Evolutionary conservation across 805 yeast species (phyloP).

Genomic region (Ogataea henricii): DNA sequence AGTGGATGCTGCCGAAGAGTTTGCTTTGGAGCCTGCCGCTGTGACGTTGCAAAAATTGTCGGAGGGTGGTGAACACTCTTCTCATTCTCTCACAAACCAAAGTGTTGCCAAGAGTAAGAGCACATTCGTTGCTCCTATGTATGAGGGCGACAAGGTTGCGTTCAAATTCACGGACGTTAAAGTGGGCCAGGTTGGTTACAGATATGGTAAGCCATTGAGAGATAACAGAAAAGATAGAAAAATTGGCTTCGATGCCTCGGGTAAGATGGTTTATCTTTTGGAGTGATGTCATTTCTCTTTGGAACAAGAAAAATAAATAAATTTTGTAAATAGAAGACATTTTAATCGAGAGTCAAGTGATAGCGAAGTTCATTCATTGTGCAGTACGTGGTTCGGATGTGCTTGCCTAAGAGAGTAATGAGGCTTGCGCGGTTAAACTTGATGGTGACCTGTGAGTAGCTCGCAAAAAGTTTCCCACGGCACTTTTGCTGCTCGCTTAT

Average conservation of each 20-base stretch:
- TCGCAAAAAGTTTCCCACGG: background rate
- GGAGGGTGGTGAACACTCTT: conserved; percentile 54
- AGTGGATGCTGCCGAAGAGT: conserved; percentile 84
- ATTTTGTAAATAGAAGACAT: conserved; percentile 10
- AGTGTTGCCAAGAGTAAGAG: conserved; percentile 30
- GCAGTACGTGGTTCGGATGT: background rate
- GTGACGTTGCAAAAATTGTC: conserved; percentile 71
- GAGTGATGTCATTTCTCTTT: conserved; percentile 17
- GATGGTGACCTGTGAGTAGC: background rate
- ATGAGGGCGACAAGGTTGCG: conserved; percentile 67
- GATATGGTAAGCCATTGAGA: conserved; percentile 89
- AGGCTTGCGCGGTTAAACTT: background rate
- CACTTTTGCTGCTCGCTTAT: background rate
- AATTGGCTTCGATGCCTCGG: conserved; percentile 67
- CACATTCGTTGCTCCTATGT: conserved; percentile 56
- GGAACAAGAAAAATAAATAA: background rate
- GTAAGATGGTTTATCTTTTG: conserved; percentile 47
- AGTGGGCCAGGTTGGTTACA: conserved; percentile 84
- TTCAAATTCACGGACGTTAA: conserved; percentile 77
- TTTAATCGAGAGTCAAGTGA: background rate
- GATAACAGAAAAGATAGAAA: conserved; percentile 86
- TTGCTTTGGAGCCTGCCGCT: conserved; percentile 86
- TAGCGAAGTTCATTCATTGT: background rate
- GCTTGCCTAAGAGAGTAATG: background rate
- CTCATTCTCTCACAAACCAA: conserved; percentile 31